Conservation (phyloP, 1,284 basidiomycete genomes). For the Cryptococcus sp. region DNA sequence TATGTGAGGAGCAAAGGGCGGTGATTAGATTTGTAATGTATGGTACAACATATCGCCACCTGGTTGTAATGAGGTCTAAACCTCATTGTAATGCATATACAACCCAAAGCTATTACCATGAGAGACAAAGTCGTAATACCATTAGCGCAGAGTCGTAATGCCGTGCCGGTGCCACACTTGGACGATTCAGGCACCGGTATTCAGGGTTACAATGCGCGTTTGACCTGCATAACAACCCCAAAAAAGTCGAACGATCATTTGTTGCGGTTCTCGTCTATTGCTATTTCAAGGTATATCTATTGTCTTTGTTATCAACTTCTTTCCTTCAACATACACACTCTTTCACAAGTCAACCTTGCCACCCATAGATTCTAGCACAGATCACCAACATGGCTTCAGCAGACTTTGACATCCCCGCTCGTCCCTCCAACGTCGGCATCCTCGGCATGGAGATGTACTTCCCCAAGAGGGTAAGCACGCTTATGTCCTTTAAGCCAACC, state of each 20-base stretch:
- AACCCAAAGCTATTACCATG: no score
- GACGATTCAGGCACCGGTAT: neutral
- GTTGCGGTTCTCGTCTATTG: neutral
- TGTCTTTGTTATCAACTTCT: neutral
- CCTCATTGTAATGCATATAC: neutral
- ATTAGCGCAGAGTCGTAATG: no score
- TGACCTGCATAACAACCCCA: neutral
- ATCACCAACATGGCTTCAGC: conserved; percentile 22
- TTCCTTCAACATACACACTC: neutral
- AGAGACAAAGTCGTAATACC: no score
- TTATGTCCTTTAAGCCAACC: neutral
- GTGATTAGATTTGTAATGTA: neutral
- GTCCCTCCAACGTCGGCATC: conserved; percentile 89
- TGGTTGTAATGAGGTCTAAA: neutral
- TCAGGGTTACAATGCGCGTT: neutral
- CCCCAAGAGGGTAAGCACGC: conserved; percentile 72
- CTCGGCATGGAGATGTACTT: conserved; percentile 93
- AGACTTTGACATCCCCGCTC: conserved; percentile 54
- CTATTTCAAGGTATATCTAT: neutral
- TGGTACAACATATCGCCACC: neutral
- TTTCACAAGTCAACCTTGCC: neutral
- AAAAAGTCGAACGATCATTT: conserved; percentile 2
- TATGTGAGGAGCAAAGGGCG: conserved; percentile 15
- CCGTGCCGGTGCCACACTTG: no score
- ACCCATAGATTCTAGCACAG: no score